A percentile compares a stretch with the other conserved stretches of the same genome.
These are phyloP conservation scores for Haberlea rhodopensis DNA, from an alignment of 257 asterid genomes.

Conservation along the genomic window DNA sequence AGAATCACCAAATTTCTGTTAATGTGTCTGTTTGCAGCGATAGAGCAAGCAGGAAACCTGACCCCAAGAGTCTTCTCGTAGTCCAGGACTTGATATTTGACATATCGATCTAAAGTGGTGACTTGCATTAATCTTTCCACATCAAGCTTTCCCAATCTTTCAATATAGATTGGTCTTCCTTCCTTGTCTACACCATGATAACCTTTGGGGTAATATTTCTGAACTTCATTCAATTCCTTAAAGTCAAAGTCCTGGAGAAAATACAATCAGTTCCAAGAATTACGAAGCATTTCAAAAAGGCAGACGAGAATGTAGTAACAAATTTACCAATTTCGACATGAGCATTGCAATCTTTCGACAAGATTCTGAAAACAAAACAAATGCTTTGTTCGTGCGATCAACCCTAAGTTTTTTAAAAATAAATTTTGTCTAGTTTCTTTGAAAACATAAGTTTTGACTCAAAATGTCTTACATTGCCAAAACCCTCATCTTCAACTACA, in stretches of 20 bases:
- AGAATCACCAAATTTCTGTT: constrained; percentile 45
- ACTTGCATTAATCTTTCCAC: constrained; percentile 42
- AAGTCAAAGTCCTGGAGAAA: constrained; percentile 41
- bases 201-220: constrained; percentile 54
- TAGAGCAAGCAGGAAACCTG: constrained; percentile 59
- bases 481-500: too few species aligned
- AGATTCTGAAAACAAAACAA: background rate
- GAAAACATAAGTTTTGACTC: too few species aligned
- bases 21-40: constrained; percentile 43
- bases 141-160: constrained; percentile 51
- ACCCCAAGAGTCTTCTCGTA: constrained; percentile 46
- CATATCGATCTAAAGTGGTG: constrained; percentile 46
- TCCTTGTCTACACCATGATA: constrained; percentile 54
- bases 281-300: background rate
- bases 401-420: too few species aligned
- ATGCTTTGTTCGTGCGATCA: background rate
- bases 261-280: background rate
- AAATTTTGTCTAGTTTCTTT: too few species aligned
- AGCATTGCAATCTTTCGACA: too few species aligned
- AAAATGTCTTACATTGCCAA: too few species aligned
- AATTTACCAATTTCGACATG: background rate
- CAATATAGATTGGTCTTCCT: constrained; percentile 58
- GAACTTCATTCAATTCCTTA: constrained; percentile 38
- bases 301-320: background rate
- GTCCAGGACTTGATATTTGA: constrained; percentile 48